These are phyloP conservation scores for Globisporangium irregulare DNA, from an alignment of 352 stramenopile genomes.

Conservation along the genomic window DNA sequence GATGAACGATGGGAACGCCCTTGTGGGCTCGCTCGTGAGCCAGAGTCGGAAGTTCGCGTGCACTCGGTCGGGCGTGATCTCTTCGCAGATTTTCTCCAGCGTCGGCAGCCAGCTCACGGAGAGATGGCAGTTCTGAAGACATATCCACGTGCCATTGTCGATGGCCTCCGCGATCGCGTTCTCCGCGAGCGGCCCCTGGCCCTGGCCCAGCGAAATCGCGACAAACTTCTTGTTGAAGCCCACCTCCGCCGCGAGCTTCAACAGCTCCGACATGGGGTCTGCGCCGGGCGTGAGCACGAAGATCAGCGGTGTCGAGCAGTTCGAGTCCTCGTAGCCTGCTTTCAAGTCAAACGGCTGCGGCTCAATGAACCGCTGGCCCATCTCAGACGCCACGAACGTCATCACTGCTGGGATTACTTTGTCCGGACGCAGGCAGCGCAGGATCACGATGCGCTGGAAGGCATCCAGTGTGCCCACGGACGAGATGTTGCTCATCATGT, in stretches of 20 bases:
- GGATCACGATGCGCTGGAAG: conserved; percentile 89
- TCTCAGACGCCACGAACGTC: conserved; percentile 87
- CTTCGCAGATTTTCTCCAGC: conserved; percentile 93
- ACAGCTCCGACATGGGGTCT: conserved; percentile 93
- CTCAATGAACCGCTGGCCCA: conserved; percentile 92
- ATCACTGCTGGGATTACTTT: conserved; percentile 91
- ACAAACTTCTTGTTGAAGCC: conserved; percentile 92
- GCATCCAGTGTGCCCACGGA: conserved; percentile 60
- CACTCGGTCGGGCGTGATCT: conserved; percentile 90
- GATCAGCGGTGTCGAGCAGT: conserved; percentile 92
- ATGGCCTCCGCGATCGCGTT: conserved; percentile 91
- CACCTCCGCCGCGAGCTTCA: conserved; percentile 90
- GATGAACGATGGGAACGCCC: conserved; percentile 92
- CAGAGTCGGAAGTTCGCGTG: conserved; percentile 92
- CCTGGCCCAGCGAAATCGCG: conserved; percentile 93
- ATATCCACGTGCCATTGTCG: conserved; percentile 94
- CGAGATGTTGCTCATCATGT: conserved; percentile 48
- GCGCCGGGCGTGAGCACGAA: conserved; percentile 94
- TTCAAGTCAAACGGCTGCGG: conserved; percentile 92
- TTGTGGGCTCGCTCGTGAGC: conserved; percentile 93
- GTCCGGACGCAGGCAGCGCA: conserved; percentile 91
- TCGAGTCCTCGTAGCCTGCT: conserved; percentile 91
- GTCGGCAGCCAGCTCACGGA: conserved; percentile 93
- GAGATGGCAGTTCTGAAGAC: conserved; percentile 95
- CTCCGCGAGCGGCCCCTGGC: conserved; percentile 90